phyloP scores from a whole-genome alignment of 345 rosid species.

The Garcia nutans region DNA sequence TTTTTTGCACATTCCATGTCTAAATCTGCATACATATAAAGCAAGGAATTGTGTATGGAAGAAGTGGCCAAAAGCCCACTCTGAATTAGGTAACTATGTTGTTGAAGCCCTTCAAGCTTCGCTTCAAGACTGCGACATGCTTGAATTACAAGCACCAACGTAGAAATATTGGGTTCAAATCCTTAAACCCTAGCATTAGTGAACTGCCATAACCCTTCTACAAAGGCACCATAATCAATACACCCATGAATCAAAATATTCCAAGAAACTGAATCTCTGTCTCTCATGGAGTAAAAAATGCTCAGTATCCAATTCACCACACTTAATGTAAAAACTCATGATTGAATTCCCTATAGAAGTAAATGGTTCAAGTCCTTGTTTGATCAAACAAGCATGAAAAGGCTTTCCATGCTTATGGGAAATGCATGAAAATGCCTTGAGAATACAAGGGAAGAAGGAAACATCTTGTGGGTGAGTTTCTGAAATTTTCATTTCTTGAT shows the following conservation, averaged over 20 bases:
- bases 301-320: conserved; percentile 38
- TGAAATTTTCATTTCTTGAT: conserved; percentile 39
- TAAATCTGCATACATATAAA: conserved; percentile 34
- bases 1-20: conserved; percentile 38
- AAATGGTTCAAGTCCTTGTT: conserved; percentile 50
- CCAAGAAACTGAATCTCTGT: conserved; percentile 68
- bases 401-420: conserved; percentile 43
- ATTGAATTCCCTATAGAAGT: conserved; percentile 55
- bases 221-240: conserved; percentile 38
- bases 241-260: conserved; percentile 56
- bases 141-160: conserved; percentile 55
- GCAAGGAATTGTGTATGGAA: conserved; percentile 59
- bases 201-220: conserved; percentile 55
- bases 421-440: conserved; percentile 56
- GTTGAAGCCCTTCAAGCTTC: conserved; percentile 23
- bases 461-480: conserved; percentile 41
- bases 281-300: conserved; percentile 38
- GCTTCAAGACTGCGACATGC: conserved; percentile 34
- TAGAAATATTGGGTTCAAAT: conserved; percentile 58
- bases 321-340: conserved; percentile 60
- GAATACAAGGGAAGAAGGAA: conserved; percentile 45
- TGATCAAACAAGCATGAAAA: conserved; percentile 49
- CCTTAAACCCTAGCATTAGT: conserved; percentile 43
- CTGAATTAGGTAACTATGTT: conserved; percentile 50
- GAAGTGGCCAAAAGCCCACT: conserved; percentile 42